Base-by-base conservation (phyloP, 1,284 basidiomycete species). In the Cutaneotrichosporon cyanovorans region DNA sequence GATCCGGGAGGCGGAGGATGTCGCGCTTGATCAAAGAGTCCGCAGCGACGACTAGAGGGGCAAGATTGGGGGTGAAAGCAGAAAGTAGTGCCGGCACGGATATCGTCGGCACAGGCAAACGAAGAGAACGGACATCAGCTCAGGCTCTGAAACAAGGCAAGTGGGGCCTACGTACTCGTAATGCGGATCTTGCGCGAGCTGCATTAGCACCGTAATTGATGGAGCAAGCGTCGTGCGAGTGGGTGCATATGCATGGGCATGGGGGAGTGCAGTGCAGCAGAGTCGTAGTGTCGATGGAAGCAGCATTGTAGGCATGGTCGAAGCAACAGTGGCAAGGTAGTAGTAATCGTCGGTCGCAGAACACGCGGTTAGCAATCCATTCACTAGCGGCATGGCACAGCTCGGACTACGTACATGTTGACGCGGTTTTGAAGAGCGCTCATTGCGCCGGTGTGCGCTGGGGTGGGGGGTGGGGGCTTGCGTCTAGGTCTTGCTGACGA, bases 1-100 rank as follows among this genome's bases (percentile, higher is more conserved):
- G 90, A 66, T 92, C 89, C 1, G 90, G 90, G 9, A 93, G 80
- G 44, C 88, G 80, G 64, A 91, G 90, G 50, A 91, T 84, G 75
- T 91, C 87, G 38, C 88, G 82, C 75, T 91, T 91, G 51, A 84
- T 84, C 25, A 91, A 76, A 31, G 85, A 84, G 69, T 90, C 88
- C 37, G 87, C 87, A 40, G 88, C 88, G 54, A 91, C 88, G 56
- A 89, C 87, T 89, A 68, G 41, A 36, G 16, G 2, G 20, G 14
- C 5, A 42, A 32, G 20, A 21, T 14, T 18, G 39, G 28, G 30
- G 33, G n/a, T 21, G 37, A 34, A 34, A 35, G 34, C 23, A 23
- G 18, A n/a, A 6, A 10, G 12, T 32, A 20, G 35, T 25, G 18
- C 3, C 28, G 18, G 35, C 10, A 15, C 19, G 11, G 42, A 5